Conservation (phyloP, 805 yeast genomes). For the Zygosaccharomyces bisporus region DNA sequence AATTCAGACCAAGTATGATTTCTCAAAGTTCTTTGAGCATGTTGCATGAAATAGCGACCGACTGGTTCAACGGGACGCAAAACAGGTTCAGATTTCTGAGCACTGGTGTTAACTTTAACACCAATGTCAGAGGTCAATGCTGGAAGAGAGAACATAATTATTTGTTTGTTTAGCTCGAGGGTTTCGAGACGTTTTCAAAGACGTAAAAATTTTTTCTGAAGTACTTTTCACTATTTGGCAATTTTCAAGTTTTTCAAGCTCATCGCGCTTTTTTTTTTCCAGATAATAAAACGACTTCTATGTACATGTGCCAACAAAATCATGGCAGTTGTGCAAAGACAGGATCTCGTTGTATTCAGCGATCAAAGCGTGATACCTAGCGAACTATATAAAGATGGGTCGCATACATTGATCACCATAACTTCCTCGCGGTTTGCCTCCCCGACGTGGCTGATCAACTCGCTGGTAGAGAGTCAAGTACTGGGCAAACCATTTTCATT, state of each 20-base stretch:
- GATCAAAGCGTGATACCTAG: constrained; percentile 46
- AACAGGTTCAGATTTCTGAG: constrained; percentile 54
- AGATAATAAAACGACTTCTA: not conserved
- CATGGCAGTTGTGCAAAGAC: constrained; percentile 43
- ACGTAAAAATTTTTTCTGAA: too few species aligned
- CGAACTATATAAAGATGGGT: constrained; percentile 15
- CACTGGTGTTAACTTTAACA: constrained; percentile 48
- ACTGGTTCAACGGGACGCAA: constrained; percentile 93
- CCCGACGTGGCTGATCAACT: constrained; percentile 59
- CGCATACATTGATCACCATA: constrained; percentile 34
- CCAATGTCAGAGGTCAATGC: constrained; percentile 53
- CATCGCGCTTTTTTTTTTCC: constrained; percentile 2
- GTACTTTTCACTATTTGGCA: not conserved
- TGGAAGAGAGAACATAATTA: constrained; percentile 41
- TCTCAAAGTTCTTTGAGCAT: constrained; percentile 90
- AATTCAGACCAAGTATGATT: constrained; percentile 99
- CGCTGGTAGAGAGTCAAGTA: constrained; percentile 50
- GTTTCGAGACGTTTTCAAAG: not conserved
- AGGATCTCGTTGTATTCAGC: constrained; percentile 52
- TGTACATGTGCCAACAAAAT: not conserved
- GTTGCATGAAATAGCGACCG: constrained; percentile 92
- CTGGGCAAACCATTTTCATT: constrained; percentile 43
- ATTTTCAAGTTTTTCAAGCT: constrained; percentile 5
- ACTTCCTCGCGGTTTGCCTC: constrained; percentile 51
- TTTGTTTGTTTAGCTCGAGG: too few species aligned